phyloP scores from a whole-genome alignment of 1,284 basidiomycete genomes.

The Ustilago crameri region DNA sequence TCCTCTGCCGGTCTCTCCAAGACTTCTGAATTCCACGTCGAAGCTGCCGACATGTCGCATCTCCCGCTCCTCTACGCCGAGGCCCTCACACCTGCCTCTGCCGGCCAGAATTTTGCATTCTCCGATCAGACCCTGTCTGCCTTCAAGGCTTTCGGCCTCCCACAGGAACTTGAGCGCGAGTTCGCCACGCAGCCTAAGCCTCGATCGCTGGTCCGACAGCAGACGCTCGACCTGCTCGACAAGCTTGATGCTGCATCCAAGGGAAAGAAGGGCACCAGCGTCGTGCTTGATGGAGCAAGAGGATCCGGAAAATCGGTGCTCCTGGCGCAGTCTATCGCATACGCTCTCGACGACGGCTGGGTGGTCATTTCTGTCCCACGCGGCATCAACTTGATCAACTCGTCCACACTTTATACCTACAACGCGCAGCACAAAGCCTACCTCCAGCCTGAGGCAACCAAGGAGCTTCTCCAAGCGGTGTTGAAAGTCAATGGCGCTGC shows the following conservation, averaged over 20 bases:
- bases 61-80: conserved; percentile 50
- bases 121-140: conserved; percentile 44
- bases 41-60: conserved; percentile 56
- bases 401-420: conserved; percentile 80
- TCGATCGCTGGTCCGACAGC: conserved; percentile 50
- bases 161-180: conserved; percentile 52
- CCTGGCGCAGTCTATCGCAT: conserved; percentile 82
- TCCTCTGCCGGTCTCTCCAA: conserved; percentile 44
- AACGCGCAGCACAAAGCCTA: conserved; percentile 81
- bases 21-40: conserved; percentile 46
- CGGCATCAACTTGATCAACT: conserved; percentile 82
- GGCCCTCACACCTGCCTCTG: conserved; percentile 32
- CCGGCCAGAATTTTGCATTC: conserved; percentile 53
- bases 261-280: conserved; percentile 14
- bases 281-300: conserved; percentile 71
- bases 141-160: conserved; percentile 54
- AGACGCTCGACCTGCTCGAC: conserved; percentile 55
- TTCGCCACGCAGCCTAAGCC: conserved; percentile 47
- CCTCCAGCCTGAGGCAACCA: conserved; percentile 75
- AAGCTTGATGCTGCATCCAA: conserved; percentile 48
- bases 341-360: conserved; percentile 79
- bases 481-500: conserved; percentile 65
- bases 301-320: conserved; percentile 87
- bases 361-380: conserved; percentile 88
- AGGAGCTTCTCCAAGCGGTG: conserved; percentile 66